A percentile compares a stretch with the other conserved stretches of the same genome.
Conservation (phyloP, 768 basidiomycete species). For the Cyclocybe aegerita region DNA sequence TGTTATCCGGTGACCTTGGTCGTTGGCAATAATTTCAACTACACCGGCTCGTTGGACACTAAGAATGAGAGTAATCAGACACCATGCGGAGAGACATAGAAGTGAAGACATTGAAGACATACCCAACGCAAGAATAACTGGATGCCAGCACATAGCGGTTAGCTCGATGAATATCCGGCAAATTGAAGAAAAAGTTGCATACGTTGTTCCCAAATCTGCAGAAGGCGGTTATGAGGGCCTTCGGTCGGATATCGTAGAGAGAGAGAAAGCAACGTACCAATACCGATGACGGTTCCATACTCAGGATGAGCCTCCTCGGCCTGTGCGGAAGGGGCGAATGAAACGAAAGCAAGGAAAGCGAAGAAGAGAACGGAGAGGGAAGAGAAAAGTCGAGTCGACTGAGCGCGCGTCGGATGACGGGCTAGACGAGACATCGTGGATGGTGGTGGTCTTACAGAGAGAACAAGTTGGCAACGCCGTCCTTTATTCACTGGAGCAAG, state of each 20-base stretch:
- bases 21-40: slow-evolving; percentile 89
- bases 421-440: slow-evolving; percentile 36
- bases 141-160: slow-evolving; percentile 20
- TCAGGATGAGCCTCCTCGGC: slow-evolving; percentile 73
- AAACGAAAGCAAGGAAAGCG: slow-evolving; percentile 69
- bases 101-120: slow-evolving; percentile 9
- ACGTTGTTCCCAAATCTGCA: slow-evolving; percentile 91
- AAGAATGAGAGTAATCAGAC: background rate
- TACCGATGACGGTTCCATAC: slow-evolving; percentile 93
- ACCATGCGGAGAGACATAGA: background rate
- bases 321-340: slow-evolving; percentile 63
- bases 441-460: slow-evolving; percentile 29
- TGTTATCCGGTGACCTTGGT: slow-evolving; percentile 87
- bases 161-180: slow-evolving; percentile 10
- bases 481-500: slow-evolving; percentile 28
- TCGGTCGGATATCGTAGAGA: background rate
- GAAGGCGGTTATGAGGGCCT: slow-evolving; percentile 6
- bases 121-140: slow-evolving; percentile 97
- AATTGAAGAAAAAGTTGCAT: slow-evolving; percentile 20
- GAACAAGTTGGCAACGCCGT: slow-evolving; percentile 5
- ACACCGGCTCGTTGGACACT: slow-evolving; percentile 85
- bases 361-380: slow-evolving; percentile 61
- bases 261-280: slow-evolving; percentile 51
- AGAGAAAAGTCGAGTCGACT: slow-evolving; percentile 54
- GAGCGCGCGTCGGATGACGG: slow-evolving; percentile 56